These are phyloP conservation scores for Verticillium klebahnii DNA, from an alignment of 2,329 filamentous ascomycete genomes.

Conservation along the genomic window DNA sequence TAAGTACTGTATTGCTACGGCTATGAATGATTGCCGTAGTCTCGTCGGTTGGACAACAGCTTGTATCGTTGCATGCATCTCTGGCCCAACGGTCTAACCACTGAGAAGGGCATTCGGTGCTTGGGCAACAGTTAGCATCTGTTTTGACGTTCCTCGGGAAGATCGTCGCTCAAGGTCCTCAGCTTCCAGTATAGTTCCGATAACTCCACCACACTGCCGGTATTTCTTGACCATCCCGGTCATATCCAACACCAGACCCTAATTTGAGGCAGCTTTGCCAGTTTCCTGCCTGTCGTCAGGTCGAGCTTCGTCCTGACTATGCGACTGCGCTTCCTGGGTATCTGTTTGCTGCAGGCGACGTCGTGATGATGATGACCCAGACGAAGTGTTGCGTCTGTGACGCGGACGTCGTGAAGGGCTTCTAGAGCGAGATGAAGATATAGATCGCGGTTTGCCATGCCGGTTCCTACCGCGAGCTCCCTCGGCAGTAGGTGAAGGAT, in stretches of 20 bases:
- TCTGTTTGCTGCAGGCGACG: constrained; percentile 29
- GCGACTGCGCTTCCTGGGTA: not conserved
- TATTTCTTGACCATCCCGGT: not conserved
- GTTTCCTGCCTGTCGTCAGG: not conserved
- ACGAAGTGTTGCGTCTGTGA: constrained; percentile 46
- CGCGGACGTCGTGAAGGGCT: constrained; percentile 11
- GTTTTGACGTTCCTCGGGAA: not conserved
- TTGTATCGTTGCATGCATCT: too few relatives aligned
- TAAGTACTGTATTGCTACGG: too few relatives aligned
- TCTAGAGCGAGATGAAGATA: constrained; percentile 6
- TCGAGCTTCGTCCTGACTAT: not conserved
- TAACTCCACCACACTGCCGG: not conserved
- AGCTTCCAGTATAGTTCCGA: not conserved
- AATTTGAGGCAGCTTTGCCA: not conserved
- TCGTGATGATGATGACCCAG: constrained; percentile 45
- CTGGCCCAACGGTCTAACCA: too few relatives aligned
- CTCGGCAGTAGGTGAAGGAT: not conserved
- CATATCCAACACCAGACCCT: not conserved
- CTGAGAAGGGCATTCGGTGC: too few relatives aligned
- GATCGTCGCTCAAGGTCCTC: not conserved
- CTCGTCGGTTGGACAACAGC: too few relatives aligned
- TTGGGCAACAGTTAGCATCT: not conserved
- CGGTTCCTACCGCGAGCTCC: not conserved
- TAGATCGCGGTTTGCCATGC: not conserved
- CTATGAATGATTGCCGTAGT: too few relatives aligned